Conservation (phyloP, 1,284 basidiomycete genomes). For the Sporisorium exsertum region DNA sequence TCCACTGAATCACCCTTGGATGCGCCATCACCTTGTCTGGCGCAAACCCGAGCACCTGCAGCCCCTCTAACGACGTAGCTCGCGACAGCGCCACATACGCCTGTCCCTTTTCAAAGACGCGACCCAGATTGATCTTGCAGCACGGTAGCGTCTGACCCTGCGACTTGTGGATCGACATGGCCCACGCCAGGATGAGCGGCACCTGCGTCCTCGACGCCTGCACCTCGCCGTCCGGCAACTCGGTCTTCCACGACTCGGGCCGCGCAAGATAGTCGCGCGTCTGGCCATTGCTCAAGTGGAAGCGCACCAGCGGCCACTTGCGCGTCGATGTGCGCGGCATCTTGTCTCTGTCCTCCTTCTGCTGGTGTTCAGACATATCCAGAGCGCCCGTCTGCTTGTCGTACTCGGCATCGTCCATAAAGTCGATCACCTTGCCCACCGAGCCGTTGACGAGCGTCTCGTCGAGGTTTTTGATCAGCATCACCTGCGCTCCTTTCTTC, state of each 20-base stretch:
- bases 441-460: slow-evolving; percentile 85
- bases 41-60: slow-evolving; percentile 87
- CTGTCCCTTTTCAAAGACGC: slow-evolving; percentile 72
- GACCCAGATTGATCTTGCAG: slow-evolving; percentile 64
- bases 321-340: slow-evolving; percentile 43
- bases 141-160: slow-evolving; percentile 67
- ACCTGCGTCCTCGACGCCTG: slow-evolving; percentile 64
- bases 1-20: slow-evolving; percentile 63
- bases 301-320: slow-evolving; percentile 65
- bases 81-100: slow-evolving; percentile 96
- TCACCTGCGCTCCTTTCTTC: slow-evolving; percentile 76
- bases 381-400: slow-evolving; percentile 60
- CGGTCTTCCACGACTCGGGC: slow-evolving; percentile 69
- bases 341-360: slow-evolving; percentile 55
- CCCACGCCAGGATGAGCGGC: slow-evolving; percentile 68
- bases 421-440: slow-evolving; percentile 76
- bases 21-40: slow-evolving; percentile 63
- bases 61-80: slow-evolving; percentile 87
- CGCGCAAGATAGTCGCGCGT: slow-evolving; percentile 55
- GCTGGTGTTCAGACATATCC: slow-evolving; percentile 41
- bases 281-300: slow-evolving; percentile 52
- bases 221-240: slow-evolving; percentile 69
- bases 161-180: slow-evolving; percentile 69
- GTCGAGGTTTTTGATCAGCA: slow-evolving; percentile 83
- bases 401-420: slow-evolving; percentile 53